Conservation (phyloP, 163 green algal genomes). For the Scenedesmus sp. region DNA sequence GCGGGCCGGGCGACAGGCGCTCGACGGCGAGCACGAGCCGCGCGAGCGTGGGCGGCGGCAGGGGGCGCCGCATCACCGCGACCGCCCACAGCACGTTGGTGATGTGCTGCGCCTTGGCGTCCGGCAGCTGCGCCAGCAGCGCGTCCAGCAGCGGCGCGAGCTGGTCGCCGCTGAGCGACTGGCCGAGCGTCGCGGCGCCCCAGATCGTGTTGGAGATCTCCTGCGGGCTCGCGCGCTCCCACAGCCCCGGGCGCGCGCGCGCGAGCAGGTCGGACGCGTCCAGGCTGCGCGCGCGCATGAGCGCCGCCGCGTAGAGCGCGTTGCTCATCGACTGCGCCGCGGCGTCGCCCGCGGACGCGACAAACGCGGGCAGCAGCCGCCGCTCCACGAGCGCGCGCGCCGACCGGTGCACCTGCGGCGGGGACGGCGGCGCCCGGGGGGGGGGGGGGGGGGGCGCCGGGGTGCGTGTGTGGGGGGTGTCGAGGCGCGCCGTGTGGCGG, state of each 20-base stretch:
- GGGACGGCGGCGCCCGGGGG: too few species aligned
- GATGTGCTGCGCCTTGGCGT: conserved; percentile 28
- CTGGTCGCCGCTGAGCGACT: not conserved
- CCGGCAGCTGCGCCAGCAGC: conserved; percentile 5
- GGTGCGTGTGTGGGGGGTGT: too few species aligned
- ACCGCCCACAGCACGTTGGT: conserved; percentile 32
- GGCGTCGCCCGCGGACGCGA: not conserved
- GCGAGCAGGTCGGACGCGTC: not conserved
- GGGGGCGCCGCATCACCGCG: not conserved
- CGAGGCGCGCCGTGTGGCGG: too few species aligned
- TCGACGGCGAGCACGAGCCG: conserved; percentile 2
- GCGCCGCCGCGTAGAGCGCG: conserved; percentile 8
- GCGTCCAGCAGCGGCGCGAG: not conserved
- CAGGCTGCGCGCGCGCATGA: not conserved
- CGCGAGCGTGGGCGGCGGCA: not conserved
- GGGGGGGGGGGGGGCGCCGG: too few species aligned
- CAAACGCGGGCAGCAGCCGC: not conserved
- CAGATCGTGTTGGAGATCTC: conserved; percentile 32
- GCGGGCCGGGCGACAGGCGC: not conserved
- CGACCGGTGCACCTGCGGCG: too few species aligned
- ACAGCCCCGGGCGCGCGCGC: not conserved
- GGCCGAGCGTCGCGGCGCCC: not conserved
- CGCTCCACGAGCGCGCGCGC: not conserved
- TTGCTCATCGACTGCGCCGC: not conserved
- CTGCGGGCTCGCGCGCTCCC: not conserved